Percentiles rank a stretch among this genome's conserved stretches.
These are phyloP conservation scores for Capronia coronata DNA, from an alignment of 2,329 filamentous ascomycete species.

Conservation along the genomic window DNA sequence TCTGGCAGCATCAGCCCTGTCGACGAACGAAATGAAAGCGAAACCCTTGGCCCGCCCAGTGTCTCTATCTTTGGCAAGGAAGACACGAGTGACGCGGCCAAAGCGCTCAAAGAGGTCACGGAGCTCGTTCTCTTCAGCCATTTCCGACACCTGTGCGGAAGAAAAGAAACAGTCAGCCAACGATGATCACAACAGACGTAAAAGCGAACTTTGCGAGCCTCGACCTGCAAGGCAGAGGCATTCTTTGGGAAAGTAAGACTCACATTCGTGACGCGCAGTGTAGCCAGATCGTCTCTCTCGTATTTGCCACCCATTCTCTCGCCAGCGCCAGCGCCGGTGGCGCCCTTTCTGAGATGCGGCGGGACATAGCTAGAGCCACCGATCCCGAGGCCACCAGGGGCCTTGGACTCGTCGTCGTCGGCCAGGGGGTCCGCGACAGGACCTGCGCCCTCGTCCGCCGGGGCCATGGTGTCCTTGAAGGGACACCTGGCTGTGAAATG, in stretches of 20 bases:
- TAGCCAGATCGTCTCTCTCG: slow-evolving; percentile 94
- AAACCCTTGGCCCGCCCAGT: slow-evolving; percentile 96
- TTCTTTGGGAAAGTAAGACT: slow-evolving; percentile 37
- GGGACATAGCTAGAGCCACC: slow-evolving; percentile 86
- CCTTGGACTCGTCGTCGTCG: slow-evolving; percentile 43
- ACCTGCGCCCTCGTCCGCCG: slow-evolving; percentile 41
- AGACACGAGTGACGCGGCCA: slow-evolving; percentile 92
- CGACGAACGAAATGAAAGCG: slow-evolving; percentile 95
- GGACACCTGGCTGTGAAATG: slow-evolving; percentile 99
- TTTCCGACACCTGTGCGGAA: slow-evolving; percentile 96
- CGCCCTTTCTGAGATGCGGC: slow-evolving; percentile 73
- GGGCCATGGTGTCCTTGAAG: slow-evolving; percentile 99
- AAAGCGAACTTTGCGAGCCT: too few species aligned
- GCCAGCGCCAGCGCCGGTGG: slow-evolving; percentile 44
- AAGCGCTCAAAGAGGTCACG: slow-evolving; percentile 98
- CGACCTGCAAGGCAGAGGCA: too few species aligned
- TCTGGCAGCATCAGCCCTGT: slow-evolving; percentile 80
- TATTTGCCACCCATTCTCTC: slow-evolving; percentile 90
- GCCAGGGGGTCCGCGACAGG: slow-evolving; percentile 33
- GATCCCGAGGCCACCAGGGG: slow-evolving; percentile 53
- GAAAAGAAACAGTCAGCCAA: slow-evolving; percentile 28
- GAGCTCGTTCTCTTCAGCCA: slow-evolving; percentile 92
- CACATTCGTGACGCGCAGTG: slow-evolving; percentile 95
- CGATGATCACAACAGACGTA: too few species aligned
- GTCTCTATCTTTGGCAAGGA: slow-evolving; percentile 95